Evolutionary conservation across 2,329 filamentous ascomycete genomes (phyloP), one percentile per base, ranked within the genome.

Genomic region (Laburnicola sp.): DNA sequence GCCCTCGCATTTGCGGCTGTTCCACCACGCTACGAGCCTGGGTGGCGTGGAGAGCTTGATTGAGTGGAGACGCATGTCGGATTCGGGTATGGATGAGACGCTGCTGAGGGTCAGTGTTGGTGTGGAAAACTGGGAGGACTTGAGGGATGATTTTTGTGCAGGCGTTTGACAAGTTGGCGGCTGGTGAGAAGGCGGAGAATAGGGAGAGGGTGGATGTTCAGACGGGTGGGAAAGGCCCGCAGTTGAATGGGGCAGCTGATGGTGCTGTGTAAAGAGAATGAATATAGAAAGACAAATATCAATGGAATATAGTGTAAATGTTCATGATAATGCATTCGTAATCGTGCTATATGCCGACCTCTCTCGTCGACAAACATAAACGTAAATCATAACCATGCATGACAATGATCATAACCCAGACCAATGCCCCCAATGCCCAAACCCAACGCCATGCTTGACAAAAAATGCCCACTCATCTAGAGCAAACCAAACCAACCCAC

Each of bases 31-130:
- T 4, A 99, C 94, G 2, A 95, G 89, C 71, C 75, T 97, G 26
- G 94, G 94, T 2, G 93, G 94, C 3, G 91, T 97, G 7, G 94
- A 97, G 81, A 94, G 90, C 66, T 75, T 97, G 77, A 92, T 99
- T 62, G 94, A 99, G 81, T 99, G 94, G 94, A 81, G 94, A 52
- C 84, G 88, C 41, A 94, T 99, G 90, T 87, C 86, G 52, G 94
- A 99, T 77, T 64, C 74, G 2, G 78, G 71, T 1, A 86, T 95
- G 34, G 89, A 95, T 67, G 82, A 79, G 66, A 79, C 83, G 51
- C 72, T 97, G 70, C 66, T 97, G 72, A 78, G 94, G 45, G 76
- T 99, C 27, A 97, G 92, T 71, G 76, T 97, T 30, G 94, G 94
- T 0, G 82, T 97, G 28, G 94, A 99, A 78, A 84, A 82, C 40